phyloP scores from a whole-genome alignment of 2,329 filamentous ascomycete species.

The Cercospora sojina region DNA sequence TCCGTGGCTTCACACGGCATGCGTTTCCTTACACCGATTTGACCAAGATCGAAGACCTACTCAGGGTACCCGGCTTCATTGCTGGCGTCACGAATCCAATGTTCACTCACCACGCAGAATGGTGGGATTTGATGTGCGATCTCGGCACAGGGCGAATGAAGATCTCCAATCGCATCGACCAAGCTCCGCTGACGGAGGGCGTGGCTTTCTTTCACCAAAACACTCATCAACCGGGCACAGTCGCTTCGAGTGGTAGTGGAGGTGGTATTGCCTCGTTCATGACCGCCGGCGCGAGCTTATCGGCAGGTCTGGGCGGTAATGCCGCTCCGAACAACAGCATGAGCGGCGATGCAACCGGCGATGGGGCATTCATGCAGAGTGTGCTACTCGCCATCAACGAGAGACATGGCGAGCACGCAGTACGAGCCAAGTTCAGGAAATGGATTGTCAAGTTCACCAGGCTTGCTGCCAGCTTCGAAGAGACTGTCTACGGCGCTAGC shows the following conservation, averaged over 20 bases:
- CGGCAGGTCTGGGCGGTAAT: slow-evolving; percentile 38
- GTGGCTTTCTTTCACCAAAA: slow-evolving; percentile 78
- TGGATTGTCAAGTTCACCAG: slow-evolving; percentile 95
- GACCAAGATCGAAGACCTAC: slow-evolving; percentile 93
- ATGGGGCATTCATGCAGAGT: slow-evolving; percentile 83
- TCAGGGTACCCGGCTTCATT: slow-evolving; percentile 96
- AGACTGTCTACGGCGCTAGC: slow-evolving; percentile 89
- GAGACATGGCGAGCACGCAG: slow-evolving; percentile 82
- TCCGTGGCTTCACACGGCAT: slow-evolving; percentile 90
- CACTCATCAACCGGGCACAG: slow-evolving; percentile 28
- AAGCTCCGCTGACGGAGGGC: slow-evolving; percentile 78
- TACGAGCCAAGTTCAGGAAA: slow-evolving; percentile 87
- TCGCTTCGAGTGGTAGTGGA: slow-evolving; percentile 28
- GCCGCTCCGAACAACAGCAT: slow-evolving; percentile 33
- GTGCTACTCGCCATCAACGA: slow-evolving; percentile 80
- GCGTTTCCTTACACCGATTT: slow-evolving; percentile 98
- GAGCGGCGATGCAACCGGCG: slow-evolving; percentile 71
- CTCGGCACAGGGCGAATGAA: slow-evolving; percentile 88
- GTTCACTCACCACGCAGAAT: slow-evolving; percentile 90
- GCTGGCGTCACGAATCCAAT: slow-evolving; percentile 96
- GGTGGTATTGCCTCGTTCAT: slow-evolving; percentile 34
- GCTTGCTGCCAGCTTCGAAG: slow-evolving; percentile 90
- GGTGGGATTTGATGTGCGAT: slow-evolving; percentile 98
- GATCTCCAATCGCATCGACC: slow-evolving; percentile 85
- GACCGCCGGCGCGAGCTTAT: slow-evolving; percentile 37